Conservation (phyloP, 2,329 filamentous ascomycete species). For the Cercospora citrullina region DNA sequence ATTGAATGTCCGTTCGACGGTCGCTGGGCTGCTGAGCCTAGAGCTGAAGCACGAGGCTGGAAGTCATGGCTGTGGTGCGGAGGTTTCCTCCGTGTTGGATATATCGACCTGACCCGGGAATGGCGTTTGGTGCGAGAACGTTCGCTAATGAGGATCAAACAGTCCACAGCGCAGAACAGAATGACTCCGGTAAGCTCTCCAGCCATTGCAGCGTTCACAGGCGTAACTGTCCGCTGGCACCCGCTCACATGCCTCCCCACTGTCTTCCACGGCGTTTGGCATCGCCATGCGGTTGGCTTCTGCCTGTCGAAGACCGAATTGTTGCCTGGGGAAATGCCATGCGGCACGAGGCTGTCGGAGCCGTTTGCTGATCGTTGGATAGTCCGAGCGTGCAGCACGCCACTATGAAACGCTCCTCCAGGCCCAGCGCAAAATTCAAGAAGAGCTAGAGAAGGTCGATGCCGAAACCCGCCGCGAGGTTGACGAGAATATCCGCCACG, state of each 20-base stretch:
- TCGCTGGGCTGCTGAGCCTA: background rate
- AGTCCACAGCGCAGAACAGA: constrained; percentile 56
- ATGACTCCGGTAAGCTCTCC: constrained; percentile 70
- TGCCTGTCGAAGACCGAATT: background rate
- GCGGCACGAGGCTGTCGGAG: background rate
- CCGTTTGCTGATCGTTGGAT: constrained; percentile 29
- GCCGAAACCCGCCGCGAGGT: constrained; percentile 80
- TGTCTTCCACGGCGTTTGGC: background rate
- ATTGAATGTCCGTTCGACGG: background rate
- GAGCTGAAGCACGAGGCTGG: background rate
- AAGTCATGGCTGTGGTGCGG: background rate
- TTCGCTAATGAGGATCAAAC: constrained; percentile 3
- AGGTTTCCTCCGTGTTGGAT: background rate
- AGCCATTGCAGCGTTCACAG: background rate
- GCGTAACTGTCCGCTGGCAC: background rate
- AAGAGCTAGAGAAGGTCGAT: constrained; percentile 87
- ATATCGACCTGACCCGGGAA: background rate
- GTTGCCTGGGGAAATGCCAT: background rate
- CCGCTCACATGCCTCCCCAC: background rate
- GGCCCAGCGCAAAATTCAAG: constrained; percentile 84
- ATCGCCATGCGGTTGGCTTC: background rate
- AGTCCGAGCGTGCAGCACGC: constrained; percentile 92
- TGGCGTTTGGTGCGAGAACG: constrained; percentile 5
- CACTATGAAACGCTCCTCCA: constrained; percentile 90
- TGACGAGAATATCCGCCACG: constrained; percentile 80